Evolutionary conservation across 441 rosid species (phyloP), one percentile per base, ranked within the genome.

Genomic region (Gossypium davidsonii): DNA sequence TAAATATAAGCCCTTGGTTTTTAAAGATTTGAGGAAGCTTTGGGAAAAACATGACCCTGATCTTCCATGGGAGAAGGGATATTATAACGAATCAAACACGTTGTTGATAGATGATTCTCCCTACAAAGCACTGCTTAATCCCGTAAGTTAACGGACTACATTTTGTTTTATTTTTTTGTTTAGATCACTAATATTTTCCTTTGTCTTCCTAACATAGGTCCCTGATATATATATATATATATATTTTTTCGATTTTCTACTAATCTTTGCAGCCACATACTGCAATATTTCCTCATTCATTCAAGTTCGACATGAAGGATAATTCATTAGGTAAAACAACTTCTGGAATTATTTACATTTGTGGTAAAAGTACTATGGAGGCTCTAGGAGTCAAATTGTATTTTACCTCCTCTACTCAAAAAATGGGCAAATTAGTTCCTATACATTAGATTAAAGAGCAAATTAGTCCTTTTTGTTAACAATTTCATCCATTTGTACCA

Each of bases 61-160:
- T 49, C 86, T 91, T 78, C 91, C 91, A 8, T 91, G 95, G 96
- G 82, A 84, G 73, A 84, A 49, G 73, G 91, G 90, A 75, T 70
- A 78, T 73, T 92, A 82, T 71, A 79, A 88, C 62, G 89, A 89
- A 79, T 84, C 93, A 17, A 92, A 95, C 77, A 95, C 99, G 0
- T 74, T 95, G 77, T 73, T 91, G 79, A 51, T 91, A 65, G 97
- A 92, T 65, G 99, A 94, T 81, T 91, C 97, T 79, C 99, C 98
- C 44, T 87, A 91, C 79, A 94, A 94, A 74, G 91, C 97, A 8
- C 84, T 94, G 88, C 94, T 91, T 76, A 94, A 94, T 78, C 98
- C 97, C 4, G 98, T 92, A 82, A 88, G 94, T 78, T 81, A 8
- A 60, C 28, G 3, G 62, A 20, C 4, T 63, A 39, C 63, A 1